Evolutionary conservation across 2,329 filamentous ascomycete species (phyloP).

Genomic region (Pseudogymnoascus sp.): DNA sequence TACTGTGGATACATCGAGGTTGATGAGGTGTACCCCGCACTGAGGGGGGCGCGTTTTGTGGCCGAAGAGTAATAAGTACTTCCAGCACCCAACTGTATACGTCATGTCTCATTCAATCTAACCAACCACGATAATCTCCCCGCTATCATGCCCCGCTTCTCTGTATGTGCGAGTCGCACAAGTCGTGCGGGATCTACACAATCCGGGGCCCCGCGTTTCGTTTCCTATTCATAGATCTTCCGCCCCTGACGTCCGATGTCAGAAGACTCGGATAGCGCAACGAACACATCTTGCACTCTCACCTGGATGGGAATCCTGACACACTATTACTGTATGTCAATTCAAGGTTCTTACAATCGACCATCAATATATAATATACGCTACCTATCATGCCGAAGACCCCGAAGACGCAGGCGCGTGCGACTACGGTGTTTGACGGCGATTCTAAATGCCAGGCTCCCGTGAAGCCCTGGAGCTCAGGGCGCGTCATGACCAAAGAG

Average conservation of each 20-base stretch:
- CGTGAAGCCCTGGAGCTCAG: background rate
- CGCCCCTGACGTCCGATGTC: background rate
- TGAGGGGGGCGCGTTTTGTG: background rate
- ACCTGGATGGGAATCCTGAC: background rate
- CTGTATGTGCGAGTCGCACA: background rate
- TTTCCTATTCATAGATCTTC: background rate
- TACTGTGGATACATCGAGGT: background rate
- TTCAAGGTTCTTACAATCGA: background rate
- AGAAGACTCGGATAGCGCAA: background rate
- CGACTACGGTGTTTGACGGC: background rate
- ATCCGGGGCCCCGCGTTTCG: background rate
- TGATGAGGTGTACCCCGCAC: background rate
- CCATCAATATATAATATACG: background rate
- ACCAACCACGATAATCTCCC: background rate
- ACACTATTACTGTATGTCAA: background rate
- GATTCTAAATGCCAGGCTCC: background rate
- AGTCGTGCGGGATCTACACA: background rate
- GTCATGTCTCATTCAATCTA: background rate
- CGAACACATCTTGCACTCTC: background rate
- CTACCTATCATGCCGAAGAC: background rate
- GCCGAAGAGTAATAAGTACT: background rate
- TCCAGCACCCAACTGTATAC: background rate
- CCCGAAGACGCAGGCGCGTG: background rate
- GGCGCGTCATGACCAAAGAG: slow-evolving; percentile 41
- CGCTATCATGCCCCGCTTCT: background rate